A percentile compares a stretch with the other conserved stretches of the same genome.
Conservation (phyloP, 1,284 basidiomycete species). For the Meira miltonrushii region DNA sequence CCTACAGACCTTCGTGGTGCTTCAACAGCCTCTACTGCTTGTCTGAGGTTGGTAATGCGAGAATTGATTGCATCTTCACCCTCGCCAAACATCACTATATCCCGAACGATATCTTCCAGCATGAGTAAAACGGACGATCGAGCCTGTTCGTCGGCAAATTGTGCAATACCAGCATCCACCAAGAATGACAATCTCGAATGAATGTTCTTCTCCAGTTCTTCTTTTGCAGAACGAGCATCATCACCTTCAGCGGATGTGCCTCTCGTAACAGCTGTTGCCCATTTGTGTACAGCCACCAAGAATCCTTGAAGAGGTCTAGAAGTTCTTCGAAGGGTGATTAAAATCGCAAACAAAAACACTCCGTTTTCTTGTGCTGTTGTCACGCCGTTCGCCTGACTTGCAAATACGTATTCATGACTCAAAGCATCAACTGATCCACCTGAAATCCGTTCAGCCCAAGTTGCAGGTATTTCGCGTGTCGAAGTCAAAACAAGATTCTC, state of each 20-base stretch:
- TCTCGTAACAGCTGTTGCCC: background rate
- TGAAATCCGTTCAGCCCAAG: constrained; percentile 37
- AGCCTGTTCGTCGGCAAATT: too few species aligned
- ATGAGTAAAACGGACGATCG: background rate
- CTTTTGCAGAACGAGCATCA: background rate
- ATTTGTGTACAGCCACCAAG: constrained; percentile 8
- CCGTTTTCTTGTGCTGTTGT: background rate
- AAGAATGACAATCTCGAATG: too few species aligned
- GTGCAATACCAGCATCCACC: too few species aligned
- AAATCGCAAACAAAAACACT: background rate
- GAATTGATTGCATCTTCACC: background rate
- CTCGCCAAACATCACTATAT: background rate
- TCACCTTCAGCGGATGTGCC: background rate
- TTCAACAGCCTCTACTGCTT: background rate
- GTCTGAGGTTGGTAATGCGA: background rate
- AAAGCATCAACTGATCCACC: constrained; percentile 34
- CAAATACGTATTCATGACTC: constrained; percentile 46
- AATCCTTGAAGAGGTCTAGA: background rate
- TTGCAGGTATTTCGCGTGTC: constrained; percentile 18
- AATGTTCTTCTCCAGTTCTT: background rate
- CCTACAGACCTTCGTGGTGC: background rate
- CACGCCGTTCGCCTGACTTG: constrained; percentile 24
- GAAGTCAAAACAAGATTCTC: constrained; percentile 30
- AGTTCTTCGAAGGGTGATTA: background rate
- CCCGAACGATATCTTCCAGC: background rate